Evolutionary conservation across 306 rosid species (phyloP).

Genomic region (Hippophae rhamnoides): DNA sequence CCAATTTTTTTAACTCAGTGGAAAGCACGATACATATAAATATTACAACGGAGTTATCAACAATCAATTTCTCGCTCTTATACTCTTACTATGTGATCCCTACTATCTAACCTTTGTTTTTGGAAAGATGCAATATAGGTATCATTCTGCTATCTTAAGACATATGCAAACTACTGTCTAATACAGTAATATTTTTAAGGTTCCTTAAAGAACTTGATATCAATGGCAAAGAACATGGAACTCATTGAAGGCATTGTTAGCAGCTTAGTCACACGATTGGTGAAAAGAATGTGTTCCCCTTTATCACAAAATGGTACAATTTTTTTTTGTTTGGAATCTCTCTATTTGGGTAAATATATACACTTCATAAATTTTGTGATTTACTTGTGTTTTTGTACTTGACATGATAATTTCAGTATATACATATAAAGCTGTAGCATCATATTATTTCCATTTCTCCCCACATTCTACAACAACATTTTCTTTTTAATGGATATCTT

Average conservation of each 20-base stretch:
- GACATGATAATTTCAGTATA: too few relatives aligned
- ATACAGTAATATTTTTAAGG: conserved; percentile 29
- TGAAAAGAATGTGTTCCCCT: conserved; percentile 49
- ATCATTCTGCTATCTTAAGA: not conserved
- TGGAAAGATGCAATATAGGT: not conserved
- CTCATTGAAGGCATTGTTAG: conserved; percentile 56
- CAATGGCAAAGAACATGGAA: conserved; percentile 41
- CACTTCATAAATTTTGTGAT: not conserved
- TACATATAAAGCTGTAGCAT: too few relatives aligned
- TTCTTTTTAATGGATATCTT: conserved; percentile 7
- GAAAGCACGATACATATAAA: too few relatives aligned
- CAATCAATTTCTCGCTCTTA: too few relatives aligned
- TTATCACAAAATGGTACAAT: conserved; percentile 45
- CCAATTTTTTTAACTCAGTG: too few relatives aligned
- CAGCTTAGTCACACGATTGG: conserved; percentile 57
- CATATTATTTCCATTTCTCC: not conserved
- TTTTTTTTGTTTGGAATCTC: conserved; percentile 7
- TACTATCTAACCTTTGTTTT: too few relatives aligned
- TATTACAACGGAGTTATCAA: too few relatives aligned
- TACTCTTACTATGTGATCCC: not conserved
- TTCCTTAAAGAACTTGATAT: conserved; percentile 53
- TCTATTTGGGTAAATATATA: not conserved
- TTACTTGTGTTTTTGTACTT: too few relatives aligned
- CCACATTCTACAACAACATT: conserved; percentile 12
- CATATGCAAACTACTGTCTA: not conserved